Base-by-base conservation (phyloP, 2,329 filamentous ascomycete genomes). In the Ceratocystis eucalypticola region DNA sequence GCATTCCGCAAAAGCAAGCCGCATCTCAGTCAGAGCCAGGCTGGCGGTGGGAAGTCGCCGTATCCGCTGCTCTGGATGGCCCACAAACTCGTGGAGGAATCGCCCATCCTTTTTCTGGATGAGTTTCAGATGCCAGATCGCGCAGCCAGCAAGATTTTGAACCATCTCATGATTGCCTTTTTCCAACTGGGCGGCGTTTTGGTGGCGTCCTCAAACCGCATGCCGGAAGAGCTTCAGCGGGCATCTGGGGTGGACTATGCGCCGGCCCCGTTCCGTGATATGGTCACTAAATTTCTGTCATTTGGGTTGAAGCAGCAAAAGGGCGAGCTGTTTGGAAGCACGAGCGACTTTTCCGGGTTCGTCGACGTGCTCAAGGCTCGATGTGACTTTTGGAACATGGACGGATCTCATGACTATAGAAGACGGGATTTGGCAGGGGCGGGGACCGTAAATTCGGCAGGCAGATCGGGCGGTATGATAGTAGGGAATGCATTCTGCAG, bases 351-450 rank as follows among this genome's bases (percentile, higher is more conserved):
- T 77, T 83, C 86, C 1, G 80, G 81, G 1, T 93, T 94, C 69
- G 76, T 93, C 8, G 86, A 91, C 55, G 85, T 93, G 0, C 73
- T 93, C 45, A 88, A 88, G 72, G 86, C 88, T 8, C 80, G 89
- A 65, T 93, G 89, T 72, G 88, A 93, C 71, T 85, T 92, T 62
- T 92, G 88, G 88, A 87, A 92, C 72, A 91, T 93, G 82, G 87
- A 90, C 70, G 86, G 88, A 1, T 81, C 82, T 1, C 83, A 79
- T 66, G 89, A 94, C 45, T 68, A 68, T 30, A 45, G 59, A 67
- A 41, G 46, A 50, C 20, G 67, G 5, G 65, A 65, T 30, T 37
- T 62, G 30, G 15, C 53, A 7, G 61, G 63, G 10, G 65, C 37
- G 1, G 25, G 20, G 50, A 30, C 6, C 50, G 25, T 17, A 2